Percentiles rank a stretch among this genome's conserved stretches.
These are phyloP conservation scores for Podila epicladia DNA, from an alignment of 192 early-diverging fungal species.

Conservation along the genomic window DNA sequence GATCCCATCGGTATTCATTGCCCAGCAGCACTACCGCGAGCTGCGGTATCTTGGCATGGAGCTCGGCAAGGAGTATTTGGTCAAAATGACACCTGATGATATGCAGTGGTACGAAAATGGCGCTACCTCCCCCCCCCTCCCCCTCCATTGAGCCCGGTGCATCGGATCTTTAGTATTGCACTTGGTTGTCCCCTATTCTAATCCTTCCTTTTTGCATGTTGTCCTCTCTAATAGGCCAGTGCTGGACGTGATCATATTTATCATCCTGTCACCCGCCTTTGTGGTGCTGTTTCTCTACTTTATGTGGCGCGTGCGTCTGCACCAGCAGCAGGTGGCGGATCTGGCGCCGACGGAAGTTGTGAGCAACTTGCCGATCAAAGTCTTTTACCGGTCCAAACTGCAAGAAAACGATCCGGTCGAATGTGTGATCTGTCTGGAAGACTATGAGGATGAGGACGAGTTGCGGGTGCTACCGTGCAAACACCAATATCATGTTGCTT, in stretches of 20 bases:
- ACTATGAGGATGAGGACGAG: conserved; percentile 83
- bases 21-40: conserved; percentile 70
- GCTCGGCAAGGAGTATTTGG: conserved; percentile 16
- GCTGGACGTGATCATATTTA: conserved; percentile 83
- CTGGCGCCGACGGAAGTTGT: conserved; percentile 81
- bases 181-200: conserved; percentile 3
- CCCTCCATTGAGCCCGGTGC: background rate
- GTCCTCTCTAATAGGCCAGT: conserved; percentile 63
- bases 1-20: conserved; percentile 91
- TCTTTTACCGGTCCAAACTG: conserved; percentile 69
- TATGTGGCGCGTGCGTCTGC: conserved; percentile 76
- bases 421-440: conserved; percentile 95
- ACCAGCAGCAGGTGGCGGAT: conserved; percentile 76
- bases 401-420: conserved; percentile 80
- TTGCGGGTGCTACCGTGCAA: conserved; percentile 85
- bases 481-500: conserved; percentile 89
- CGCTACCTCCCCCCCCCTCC: too few species aligned
- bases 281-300: conserved; percentile 82
- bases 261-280: conserved; percentile 82
- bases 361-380: conserved; percentile 74
- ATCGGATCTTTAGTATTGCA: background rate
- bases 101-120: conserved; percentile 29
- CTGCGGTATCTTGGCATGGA: conserved; percentile 57
- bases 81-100: conserved; percentile 41
- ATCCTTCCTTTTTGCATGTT: background rate